These are phyloP conservation scores for Floccularia luteovirens DNA, from an alignment of 768 basidiomycete genomes.

Conservation along the genomic window DNA sequence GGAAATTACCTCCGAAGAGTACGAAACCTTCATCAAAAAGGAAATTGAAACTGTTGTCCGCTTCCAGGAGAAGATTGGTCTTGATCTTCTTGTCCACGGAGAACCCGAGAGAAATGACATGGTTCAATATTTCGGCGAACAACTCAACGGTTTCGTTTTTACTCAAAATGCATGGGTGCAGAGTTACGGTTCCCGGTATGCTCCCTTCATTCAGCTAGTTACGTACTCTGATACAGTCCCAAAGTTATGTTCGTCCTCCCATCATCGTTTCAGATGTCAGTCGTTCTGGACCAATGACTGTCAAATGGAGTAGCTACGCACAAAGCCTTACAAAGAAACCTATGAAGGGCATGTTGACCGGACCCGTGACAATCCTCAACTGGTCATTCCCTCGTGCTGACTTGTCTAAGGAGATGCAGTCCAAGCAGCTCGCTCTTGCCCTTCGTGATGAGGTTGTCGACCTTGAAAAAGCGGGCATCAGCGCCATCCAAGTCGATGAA, in stretches of 20 bases:
- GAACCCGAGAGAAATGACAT: slow-evolving; percentile 99
- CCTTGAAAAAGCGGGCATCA: slow-evolving; percentile 93
- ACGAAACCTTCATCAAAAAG: slow-evolving; percentile 97
- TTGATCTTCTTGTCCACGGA: slow-evolving; percentile 97
- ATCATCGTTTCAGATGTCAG: slow-evolving; percentile 98
- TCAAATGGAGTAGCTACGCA: slow-evolving; percentile 94
- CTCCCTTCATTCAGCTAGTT: slow-evolving; percentile 4
- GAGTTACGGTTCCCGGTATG: slow-evolving; percentile 94
- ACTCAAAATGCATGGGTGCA: slow-evolving; percentile 99
- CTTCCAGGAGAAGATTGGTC: slow-evolving; percentile 95
- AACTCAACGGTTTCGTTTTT: slow-evolving; percentile 91
- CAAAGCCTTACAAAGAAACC: slow-evolving; percentile 90
- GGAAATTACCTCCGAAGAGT: slow-evolving; percentile 78
- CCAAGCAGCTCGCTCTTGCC: slow-evolving; percentile 95
- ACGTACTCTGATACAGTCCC: slow-evolving; percentile 4
- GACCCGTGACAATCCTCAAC: slow-evolving; percentile 97
- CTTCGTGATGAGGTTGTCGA: slow-evolving; percentile 98
- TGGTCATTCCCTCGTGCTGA: slow-evolving; percentile 99
- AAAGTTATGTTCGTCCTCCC: slow-evolving; percentile 92
- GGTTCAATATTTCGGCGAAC: slow-evolving; percentile 99
- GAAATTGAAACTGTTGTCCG: slow-evolving; percentile 90
- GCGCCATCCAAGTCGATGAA: slow-evolving; percentile 98
- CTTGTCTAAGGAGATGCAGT: slow-evolving; percentile 92
- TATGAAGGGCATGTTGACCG: slow-evolving; percentile 99
- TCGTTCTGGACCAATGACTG: slow-evolving; percentile 89